These are phyloP conservation scores for Quercus berberidifolia DNA, from an alignment of 306 rosid species.

Conservation along the genomic window DNA sequence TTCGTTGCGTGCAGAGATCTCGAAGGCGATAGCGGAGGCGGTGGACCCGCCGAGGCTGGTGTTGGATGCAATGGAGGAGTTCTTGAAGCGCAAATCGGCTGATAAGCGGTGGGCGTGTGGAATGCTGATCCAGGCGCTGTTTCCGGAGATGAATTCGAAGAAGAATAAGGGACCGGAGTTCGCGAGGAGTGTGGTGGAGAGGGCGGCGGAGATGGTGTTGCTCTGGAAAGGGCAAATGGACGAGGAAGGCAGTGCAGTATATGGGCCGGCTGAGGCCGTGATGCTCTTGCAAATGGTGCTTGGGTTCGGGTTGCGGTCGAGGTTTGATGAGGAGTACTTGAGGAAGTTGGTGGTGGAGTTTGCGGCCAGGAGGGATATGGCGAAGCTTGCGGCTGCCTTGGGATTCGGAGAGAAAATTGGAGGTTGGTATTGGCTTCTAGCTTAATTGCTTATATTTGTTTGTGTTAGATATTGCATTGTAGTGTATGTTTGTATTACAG, in stretches of 20 bases:
- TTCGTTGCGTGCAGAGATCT: conserved; percentile 55
- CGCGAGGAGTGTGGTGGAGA: conserved; percentile 43
- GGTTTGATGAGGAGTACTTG: conserved; percentile 47
- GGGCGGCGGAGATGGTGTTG: conserved; percentile 45
- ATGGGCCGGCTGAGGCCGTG: conserved; percentile 73
- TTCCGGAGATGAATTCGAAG: conserved; percentile 25
- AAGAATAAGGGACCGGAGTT: conserved; percentile 26
- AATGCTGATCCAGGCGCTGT: conserved; percentile 61
- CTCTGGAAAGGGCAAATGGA: conserved; percentile 64
- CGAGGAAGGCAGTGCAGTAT: conserved; percentile 19
- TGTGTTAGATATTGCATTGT: background rate
- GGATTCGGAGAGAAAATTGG: conserved; percentile 52
- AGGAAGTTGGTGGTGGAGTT: conserved; percentile 55
- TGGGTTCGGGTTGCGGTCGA: conserved; percentile 43
- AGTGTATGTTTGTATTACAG: background rate
- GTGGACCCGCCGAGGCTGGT: conserved; percentile 68
- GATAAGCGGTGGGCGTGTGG: conserved; percentile 90
- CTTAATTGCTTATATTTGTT: background rate
- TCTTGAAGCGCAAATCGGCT: conserved; percentile 42
- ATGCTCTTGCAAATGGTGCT: conserved; percentile 79
- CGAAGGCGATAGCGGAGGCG: conserved; percentile 53
- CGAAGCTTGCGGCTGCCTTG: conserved; percentile 58
- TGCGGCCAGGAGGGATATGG: conserved; percentile 78
- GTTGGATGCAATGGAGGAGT: conserved; percentile 57
- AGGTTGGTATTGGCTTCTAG: conserved; percentile 38